Conservation (phyloP, 2,329 filamentous ascomycete species). For the Aspergillus sp. region DNA sequence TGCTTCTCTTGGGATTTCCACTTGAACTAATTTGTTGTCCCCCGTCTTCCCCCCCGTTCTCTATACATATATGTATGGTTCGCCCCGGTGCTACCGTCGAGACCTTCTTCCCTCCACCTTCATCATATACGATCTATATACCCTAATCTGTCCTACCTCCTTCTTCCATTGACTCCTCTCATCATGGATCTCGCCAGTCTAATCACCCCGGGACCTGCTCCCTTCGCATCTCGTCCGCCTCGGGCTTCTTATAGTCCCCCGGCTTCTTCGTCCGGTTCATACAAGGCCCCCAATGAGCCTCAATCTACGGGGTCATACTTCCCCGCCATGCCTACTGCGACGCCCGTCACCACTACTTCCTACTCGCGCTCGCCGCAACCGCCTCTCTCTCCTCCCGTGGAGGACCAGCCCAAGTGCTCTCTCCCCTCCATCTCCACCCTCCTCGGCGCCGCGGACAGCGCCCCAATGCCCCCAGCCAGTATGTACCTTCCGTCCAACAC, state of each 20-base stretch:
- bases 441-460: slow-evolving; percentile 75
- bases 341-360: slow-evolving; percentile 11
- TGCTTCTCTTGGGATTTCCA: neutral
- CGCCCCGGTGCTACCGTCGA: neutral
- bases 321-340: slow-evolving; percentile 10
- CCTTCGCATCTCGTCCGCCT: slow-evolving; percentile 14
- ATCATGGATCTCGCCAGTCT: slow-evolving; percentile 37
- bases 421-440: slow-evolving; percentile 92
- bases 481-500: slow-evolving; percentile 26
- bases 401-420: slow-evolving; percentile 70
- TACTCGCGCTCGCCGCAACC: slow-evolving; percentile 29
- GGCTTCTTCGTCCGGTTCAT: slow-evolving; percentile 13
- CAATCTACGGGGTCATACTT: slow-evolving; percentile 21
- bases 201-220: slow-evolving; percentile 23
- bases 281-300: slow-evolving; percentile 19
- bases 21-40: slow-evolving; percentile 2
- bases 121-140: slow-evolving; percentile 2
- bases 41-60: neutral
- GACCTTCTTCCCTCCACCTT: slow-evolving; percentile 1
- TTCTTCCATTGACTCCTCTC: slow-evolving; percentile 3
- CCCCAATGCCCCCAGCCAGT: slow-evolving; percentile 43
- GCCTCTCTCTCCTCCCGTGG: slow-evolving; percentile 40
- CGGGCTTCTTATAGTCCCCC: slow-evolving; percentile 16
- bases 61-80: slow-evolving; percentile 9
- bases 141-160: slow-evolving; percentile 4